Evolutionary conservation across 23 red algal genomes (phyloP).

Genomic region (Gracilaria domingensis): DNA sequence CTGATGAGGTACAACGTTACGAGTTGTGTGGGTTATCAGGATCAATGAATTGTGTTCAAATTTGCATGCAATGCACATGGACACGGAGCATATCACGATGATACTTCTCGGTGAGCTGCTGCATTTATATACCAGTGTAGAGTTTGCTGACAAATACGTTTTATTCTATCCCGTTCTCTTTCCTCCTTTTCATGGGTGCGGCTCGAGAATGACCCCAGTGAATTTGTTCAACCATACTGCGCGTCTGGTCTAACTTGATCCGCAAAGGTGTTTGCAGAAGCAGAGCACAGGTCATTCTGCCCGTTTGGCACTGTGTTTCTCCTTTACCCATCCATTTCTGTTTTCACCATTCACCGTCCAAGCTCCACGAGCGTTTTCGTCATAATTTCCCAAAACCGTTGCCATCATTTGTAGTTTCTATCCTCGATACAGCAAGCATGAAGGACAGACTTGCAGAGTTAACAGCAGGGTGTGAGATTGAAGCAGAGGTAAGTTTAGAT

Average conservation of each 20-base stretch:
- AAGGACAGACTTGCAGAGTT: slow-evolving; percentile 71
- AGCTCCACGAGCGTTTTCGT: neutral
- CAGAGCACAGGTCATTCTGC: neutral
- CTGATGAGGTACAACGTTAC: too few relatives aligned
- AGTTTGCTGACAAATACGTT: slow-evolving; percentile 1
- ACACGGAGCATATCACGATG: neutral
- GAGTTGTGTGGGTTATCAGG: neutral
- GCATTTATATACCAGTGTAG: too few relatives aligned
- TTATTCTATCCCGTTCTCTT: neutral
- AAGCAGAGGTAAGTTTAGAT: slow-evolving; percentile 24
- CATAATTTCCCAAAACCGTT: neutral
- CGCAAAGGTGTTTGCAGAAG: too few relatives aligned
- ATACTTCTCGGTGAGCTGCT: neutral
- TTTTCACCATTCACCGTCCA: neutral
- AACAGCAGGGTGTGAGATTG: slow-evolving; percentile 23
- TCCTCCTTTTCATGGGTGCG: neutral
- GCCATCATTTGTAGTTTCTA: neutral
- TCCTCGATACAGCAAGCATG: slow-evolving; percentile 13
- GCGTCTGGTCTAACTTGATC: too few relatives aligned
- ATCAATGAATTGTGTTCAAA: slow-evolving; percentile 7
- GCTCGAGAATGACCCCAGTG: too few relatives aligned
- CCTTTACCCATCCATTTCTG: neutral
- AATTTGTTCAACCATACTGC: too few relatives aligned
- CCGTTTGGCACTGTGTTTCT: neutral
- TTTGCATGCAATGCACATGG: slow-evolving; percentile 4